Conservation (phyloP, 2,329 filamentous ascomycete species). For the Talaromyces islandicus region DNA sequence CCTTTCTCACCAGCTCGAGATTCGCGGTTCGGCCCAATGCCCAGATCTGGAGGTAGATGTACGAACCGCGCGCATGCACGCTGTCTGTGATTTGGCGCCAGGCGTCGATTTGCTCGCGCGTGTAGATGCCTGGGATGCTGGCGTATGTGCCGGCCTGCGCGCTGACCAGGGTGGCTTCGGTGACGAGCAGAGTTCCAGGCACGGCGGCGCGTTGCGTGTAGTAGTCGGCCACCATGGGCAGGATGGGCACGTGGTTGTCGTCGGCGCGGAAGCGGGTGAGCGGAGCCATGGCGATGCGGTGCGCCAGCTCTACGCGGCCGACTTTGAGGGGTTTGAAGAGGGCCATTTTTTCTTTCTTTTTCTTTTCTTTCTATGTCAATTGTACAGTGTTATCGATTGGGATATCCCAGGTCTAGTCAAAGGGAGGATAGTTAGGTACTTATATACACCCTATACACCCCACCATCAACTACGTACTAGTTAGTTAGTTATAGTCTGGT, state of each 20-base stretch:
- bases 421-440: too few species aligned
- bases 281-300: slow-evolving; percentile 49
- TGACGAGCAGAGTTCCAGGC: slow-evolving; percentile 51
- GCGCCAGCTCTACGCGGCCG: slow-evolving; percentile 30
- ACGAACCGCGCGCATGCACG: slow-evolving; percentile 54
- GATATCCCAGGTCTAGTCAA: too few species aligned
- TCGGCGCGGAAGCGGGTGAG: slow-evolving; percentile 47
- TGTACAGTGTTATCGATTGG: too few species aligned
- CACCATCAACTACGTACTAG: too few species aligned
- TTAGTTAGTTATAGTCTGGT: too few species aligned
- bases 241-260: slow-evolving; percentile 38
- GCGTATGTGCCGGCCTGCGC: slow-evolving; percentile 39
- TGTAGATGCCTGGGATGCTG: slow-evolving; percentile 53
- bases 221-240: slow-evolving; percentile 40
- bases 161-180: slow-evolving; percentile 50
- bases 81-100: slow-evolving; percentile 57
- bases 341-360: neutral
- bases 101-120: slow-evolving; percentile 45
- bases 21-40: slow-evolving; percentile 51
- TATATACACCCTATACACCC: too few species aligned
- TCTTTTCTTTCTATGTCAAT: too few species aligned
- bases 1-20: slow-evolving; percentile 23
- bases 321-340: slow-evolving; percentile 27
- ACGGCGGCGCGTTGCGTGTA: slow-evolving; percentile 46
- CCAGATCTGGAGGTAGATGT: slow-evolving; percentile 57